Base-by-base conservation (phyloP, 306 rosid species). In the Ochetophila trinervis region DNA sequence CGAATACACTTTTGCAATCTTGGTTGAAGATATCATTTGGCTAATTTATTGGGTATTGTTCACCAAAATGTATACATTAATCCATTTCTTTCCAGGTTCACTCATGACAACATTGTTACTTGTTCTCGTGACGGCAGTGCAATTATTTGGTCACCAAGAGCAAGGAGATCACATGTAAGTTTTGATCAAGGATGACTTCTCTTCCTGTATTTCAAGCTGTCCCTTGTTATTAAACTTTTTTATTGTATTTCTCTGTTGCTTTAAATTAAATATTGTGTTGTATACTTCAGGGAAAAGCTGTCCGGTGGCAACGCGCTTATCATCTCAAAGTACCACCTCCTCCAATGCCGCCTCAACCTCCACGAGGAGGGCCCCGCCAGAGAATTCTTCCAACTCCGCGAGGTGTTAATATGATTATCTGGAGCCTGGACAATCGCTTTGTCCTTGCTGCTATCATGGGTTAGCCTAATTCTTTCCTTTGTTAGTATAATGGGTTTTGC, bases 71-170 rank as follows among this genome's bases (percentile, higher is more conserved):
- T 51, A 13, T 56, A 30, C 4, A 5, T n/a, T 0, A 19, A 34
- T 24, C 64, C 53, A 18, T 52, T 53, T 56, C 17, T 47, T 78
- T 82, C 77, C 77, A 94, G 99, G 97, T 88, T 90, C 75, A 94
- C 86, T 76, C 88, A 90, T 58, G 99, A 94, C 68, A 94, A 94
- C 74, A 94, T 94, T 76, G 97, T 94, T 66, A 94, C 99, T 47
- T 94, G 99, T 85, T 94, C 99, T 63, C 99, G 97, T 14, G 99
- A 94, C 83, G 99, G 99, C 18, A 94, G 97, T 79, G 99, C 99
- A 51, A 94, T 94, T 82, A 94, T 94, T 77, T 94, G 99, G 99
- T 83, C 88, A 57, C 94, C 99, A 47, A 88, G 85, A 75, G 88
- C 91, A 59, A 89, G 97, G n/a, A 88, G 95, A 64, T 90, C 99